Evolutionary conservation across 768 basidiomycete species (phyloP), one percentile per base, ranked within the genome.

Genomic region (Boletus edulis): DNA sequence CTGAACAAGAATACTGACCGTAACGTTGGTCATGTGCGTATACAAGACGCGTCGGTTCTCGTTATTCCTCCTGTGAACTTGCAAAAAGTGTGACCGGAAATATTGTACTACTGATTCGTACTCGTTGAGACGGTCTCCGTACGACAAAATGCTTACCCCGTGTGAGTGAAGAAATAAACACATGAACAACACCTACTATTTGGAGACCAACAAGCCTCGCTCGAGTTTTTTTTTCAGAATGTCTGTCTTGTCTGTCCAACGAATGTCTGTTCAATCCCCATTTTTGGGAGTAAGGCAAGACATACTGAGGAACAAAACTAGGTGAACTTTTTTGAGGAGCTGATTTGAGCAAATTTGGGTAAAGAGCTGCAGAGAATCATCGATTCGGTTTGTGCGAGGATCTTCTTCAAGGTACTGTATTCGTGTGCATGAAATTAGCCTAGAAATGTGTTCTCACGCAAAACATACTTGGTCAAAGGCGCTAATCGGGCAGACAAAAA

Each of bases 281-380:
- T 32, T 42, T 18, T 32, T 31, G 20, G 18, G 40, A 42, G 29
- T 27, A 32, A 3, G 42, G 35, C 22, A 18, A 17, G 31, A 72
- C 83, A 35, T 70, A 82, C 81, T 83, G 10, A 83, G 72, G 71
- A 84, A 85, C 45, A 84, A 69, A 15, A 83, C 79, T 22, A 83
- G 63, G 63, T 82, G 78, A 24, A 84, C 86, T 38, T 79, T 86
- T 67, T 90, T 91, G 48, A 94, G 75, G 48, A 93, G 78, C 34
- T 81, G 79, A 66, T 92, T 93, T 34, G 87, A 86, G 65, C 90
- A 92, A 12, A 93, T 90, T 62, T 90, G 81, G 5, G 89, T 91
- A 69, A 91, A 94, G 22, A 93, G 76, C 71, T 91, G 91, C n/a
- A 94, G 72, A 1, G 91, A 92, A 67, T 94, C 91, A 58, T 93